Percentiles rank a stretch among this genome's conserved stretches.
Conservation (phyloP, 2,329 filamentous ascomycete genomes). For the Coniochaeta ligniaria region DNA sequence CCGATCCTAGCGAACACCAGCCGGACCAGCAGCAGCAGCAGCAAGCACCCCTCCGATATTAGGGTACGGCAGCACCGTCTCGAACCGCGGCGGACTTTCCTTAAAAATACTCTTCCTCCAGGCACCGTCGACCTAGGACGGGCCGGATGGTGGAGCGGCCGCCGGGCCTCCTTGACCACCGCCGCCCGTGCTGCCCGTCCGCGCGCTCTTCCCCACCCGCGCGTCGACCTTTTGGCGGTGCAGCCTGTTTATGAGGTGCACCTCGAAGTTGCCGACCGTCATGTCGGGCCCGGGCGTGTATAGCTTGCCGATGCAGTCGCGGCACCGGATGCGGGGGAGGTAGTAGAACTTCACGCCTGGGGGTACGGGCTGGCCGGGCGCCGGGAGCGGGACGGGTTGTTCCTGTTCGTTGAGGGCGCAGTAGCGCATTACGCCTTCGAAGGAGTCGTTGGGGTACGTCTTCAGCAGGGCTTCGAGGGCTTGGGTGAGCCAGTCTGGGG, state of each 20-base stretch:
- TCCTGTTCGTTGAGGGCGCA: conserved; percentile 71
- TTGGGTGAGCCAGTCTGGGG: conserved; percentile 76
- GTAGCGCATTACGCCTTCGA: conserved; percentile 89
- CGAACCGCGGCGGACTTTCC: background rate
- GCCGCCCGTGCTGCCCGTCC: background rate
- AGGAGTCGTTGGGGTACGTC: conserved; percentile 71
- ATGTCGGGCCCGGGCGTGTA: conserved; percentile 85
- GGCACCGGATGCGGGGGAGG: conserved; percentile 82
- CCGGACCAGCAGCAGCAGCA: background rate
- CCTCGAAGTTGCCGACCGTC: conserved; percentile 85
- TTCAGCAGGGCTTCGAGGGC: conserved; percentile 66
- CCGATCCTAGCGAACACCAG: background rate
- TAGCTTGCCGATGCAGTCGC: conserved; percentile 87
- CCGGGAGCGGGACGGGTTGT: conserved; percentile 47
- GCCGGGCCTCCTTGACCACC: background rate
- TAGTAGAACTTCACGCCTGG: conserved; percentile 70
- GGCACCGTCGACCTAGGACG: background rate
- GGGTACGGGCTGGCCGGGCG: conserved; percentile 41
- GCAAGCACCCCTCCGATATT: background rate
- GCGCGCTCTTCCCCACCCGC: conserved; percentile 3
- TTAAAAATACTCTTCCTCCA: background rate
- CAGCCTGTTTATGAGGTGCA: conserved; percentile 78
- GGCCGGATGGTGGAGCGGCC: background rate
- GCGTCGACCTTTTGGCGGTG: conserved; percentile 67
- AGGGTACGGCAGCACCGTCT: background rate